Evolutionary conservation across 495 filamentous ascomycete genomes (phyloP), one percentile per base, ranked within the genome.

Genomic region (Neurospora sp.): DNA sequence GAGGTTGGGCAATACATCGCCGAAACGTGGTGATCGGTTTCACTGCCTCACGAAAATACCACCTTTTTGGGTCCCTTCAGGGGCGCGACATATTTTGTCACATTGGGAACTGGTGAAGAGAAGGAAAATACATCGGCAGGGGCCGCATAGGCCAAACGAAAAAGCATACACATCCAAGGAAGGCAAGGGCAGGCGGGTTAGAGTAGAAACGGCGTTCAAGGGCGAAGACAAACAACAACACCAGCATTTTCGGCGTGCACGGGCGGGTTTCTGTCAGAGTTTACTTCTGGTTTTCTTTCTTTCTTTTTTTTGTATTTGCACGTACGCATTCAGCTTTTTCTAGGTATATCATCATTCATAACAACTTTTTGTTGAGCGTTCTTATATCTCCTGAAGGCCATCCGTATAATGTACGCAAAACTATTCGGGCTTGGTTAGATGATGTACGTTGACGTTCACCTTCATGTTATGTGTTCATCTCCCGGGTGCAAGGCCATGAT

Each of bases 1-100:
- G 90, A 93, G 70, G 92, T 86, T 10, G 92, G 92, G 1, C 92
- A 95, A 82, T 97, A 94, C 78, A 94, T 95, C 82, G 90, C 93
- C 70, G 93, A 94, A 84, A 93, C 87, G 14, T 88, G 87, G 87
- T 88, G 76, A 81, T 74, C 9, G 16, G 9, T 42, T 68, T 22
- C 53, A 65, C 20, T 22, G 8, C 5, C 9, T 9, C 12, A 14
- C 9, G 47, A 27, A 22, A 20, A 27, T 7, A 7, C 12, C 5
- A 18, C 27, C 22, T 18, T 59, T 5, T 3, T 35, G 27, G 27
- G 22, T 5, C 3, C 16, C 12, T 65, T 14, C 0, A 61, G 7
- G 22, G 10, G 8, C 7, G 22, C 22, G 12, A 31, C 6, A 65
- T 1, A 27, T 16, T 7, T 14, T 35, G 6, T 65, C 14, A 31